Percentiles rank a stretch among this genome's conserved stretches.
Evolutionary conservation across 805 yeast genomes (phyloP).

Genomic region (Debaryomyces tyrocola): DNA sequence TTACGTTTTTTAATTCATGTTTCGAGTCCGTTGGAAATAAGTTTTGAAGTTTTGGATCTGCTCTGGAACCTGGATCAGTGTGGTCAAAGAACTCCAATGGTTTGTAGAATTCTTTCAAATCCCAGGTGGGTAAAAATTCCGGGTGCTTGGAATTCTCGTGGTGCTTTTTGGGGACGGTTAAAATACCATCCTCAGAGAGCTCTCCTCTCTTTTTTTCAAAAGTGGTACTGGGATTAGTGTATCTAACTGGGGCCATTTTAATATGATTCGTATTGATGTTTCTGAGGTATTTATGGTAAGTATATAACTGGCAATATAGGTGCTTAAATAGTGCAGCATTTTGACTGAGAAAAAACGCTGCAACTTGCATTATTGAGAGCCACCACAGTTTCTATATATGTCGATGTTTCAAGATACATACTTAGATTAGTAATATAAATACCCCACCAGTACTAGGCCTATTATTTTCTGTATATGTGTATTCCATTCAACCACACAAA

Average conservation of each 20-base stretch:
- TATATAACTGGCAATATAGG: no score
- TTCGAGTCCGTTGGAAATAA: slow-evolving; percentile 42
- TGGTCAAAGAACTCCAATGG: slow-evolving; percentile 54
- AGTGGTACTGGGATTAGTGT: not conserved
- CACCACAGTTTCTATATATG: no score
- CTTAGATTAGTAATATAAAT: no score
- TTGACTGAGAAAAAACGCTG: no score
- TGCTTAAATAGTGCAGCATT: no score
- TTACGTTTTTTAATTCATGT: slow-evolving; percentile 37
- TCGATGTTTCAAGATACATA: no score
- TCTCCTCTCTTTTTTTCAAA: not conserved
- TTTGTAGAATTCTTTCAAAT: slow-evolving; percentile 41
- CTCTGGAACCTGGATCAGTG: slow-evolving; percentile 58
- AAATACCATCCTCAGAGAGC: slow-evolving; percentile 7
- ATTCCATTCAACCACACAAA: no score
- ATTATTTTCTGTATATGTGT: no score
- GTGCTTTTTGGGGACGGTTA: slow-evolving; percentile 15
- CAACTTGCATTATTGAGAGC: no score
- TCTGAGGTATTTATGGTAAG: no score
- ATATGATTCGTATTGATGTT: no score
- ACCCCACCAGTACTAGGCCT: no score
- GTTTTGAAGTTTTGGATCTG: slow-evolving; percentile 52
- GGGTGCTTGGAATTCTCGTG: slow-evolving; percentile 17
- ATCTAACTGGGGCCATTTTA: slow-evolving; percentile 11
- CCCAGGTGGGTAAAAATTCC: slow-evolving; percentile 33